Base-by-base conservation (phyloP, 805 yeast genomes). In the Wickerhamiella kazuoi region DNA sequence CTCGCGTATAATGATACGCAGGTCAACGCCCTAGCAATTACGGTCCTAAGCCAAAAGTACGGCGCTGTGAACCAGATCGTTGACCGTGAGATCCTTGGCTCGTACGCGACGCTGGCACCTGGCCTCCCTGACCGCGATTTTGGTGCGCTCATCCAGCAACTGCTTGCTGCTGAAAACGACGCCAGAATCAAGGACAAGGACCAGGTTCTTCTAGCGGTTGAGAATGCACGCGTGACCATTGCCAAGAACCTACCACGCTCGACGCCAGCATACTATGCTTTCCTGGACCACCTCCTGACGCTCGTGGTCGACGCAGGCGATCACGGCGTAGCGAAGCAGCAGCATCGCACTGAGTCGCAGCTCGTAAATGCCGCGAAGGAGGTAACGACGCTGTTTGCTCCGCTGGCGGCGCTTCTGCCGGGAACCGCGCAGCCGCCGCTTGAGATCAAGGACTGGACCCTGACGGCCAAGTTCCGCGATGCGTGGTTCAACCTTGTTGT, bases 401-500 rank as follows among this genome's bases (percentile, higher is more conserved):
- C 95, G 0, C 64, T 87, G 43, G 90, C 96, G 0, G 65, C 64
- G 19, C 58, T 86, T 30, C 60, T 86, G 40, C 94, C 95, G 3
- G 60, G 63, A 29, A 63, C 67, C 5, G 63, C 64, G 26, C 65
- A 67, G 21, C 47, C 53, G 4, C 73, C 79, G 0, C 50, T 63
- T 18, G 52, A 52, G 14, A 34, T 48, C 50, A 55, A 51, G 7
- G 72, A 76, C 45, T 70, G 71, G 30, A 62, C 61, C 2, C 61
- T 73, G 1, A 61, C 74, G 36, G 66, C 69, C 35, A 62, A 76
- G 43, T 82, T 87, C 63, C 70, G 93, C 52, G 79, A 90, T 56
- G 74, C 83, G 34, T 90, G 99, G 99, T 83, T 82, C 56, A 90
- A 87, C 52, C 65, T 90, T 67, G 87, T 77, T 3, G 79, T 86